Evolutionary conservation across 306 rosid genomes (phyloP).

Genomic region (Macrotyloma uniflorum): DNA sequence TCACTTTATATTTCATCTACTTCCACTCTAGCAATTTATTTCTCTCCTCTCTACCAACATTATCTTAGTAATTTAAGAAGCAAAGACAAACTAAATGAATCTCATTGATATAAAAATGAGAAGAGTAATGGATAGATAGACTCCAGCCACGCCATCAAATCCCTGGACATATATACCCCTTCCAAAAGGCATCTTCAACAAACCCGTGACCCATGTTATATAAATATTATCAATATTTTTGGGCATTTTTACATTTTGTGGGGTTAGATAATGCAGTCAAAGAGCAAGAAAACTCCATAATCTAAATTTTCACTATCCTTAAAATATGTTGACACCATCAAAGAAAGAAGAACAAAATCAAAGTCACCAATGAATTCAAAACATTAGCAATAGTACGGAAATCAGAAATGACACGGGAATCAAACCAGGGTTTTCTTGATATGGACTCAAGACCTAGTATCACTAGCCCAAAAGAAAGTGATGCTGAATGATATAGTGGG

Average conservation of each 20-base stretch:
- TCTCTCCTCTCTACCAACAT: too few species aligned
- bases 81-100: not conserved
- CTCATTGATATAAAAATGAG: not conserved
- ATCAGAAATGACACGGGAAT: not conserved
- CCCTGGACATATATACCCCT: too few species aligned
- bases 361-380: not conserved
- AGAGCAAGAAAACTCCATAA: slow-evolving; percentile 18
- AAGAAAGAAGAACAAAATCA: not conserved
- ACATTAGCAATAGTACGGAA: not conserved
- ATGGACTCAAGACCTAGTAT: too few species aligned
- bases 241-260: not conserved
- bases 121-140: not conserved
- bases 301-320: slow-evolving; percentile 2
- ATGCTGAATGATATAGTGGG: too few species aligned
- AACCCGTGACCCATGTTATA: slow-evolving; percentile 4
- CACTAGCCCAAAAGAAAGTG: too few species aligned
- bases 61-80: not conserved
- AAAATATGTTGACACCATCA: not conserved
- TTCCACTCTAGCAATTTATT: too few species aligned
- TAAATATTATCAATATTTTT: not conserved
- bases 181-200: not conserved
- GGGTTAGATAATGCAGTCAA: too few species aligned
- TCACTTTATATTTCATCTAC: too few species aligned
- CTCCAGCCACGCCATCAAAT: slow-evolving; percentile 3
- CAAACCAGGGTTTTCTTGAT: not conserved